Evolutionary conservation across 345 rosid species (phyloP), one percentile per base, ranked within the genome.

Genomic region (Physaria fendleri): DNA sequence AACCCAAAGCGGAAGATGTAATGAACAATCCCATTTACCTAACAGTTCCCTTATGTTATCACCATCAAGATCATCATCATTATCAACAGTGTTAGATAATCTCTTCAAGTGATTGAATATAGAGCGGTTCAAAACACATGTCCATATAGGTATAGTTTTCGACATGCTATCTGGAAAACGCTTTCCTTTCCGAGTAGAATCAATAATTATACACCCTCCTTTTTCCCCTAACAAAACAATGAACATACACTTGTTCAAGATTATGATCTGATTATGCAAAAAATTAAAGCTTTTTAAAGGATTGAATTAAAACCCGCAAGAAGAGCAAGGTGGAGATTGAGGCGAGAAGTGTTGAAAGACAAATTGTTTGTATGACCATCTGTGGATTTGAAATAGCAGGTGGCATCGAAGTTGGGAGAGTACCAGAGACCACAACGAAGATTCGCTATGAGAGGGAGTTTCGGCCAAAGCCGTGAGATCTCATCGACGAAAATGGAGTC

Each of bases 391-490:
- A 85, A 92, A 78, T 92, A 88, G 51, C 98, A 88, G n/a, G 90
- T 76, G 59, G 82, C 75, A 5, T 81, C 71, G 71, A 85, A 85
- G 18, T 48, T 65, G 17, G 80, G 41, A 8, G 85, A 81, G 79
- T 92, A 92, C 98, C 98, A 92, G 64, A 88, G 88, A 38, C 98
- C 98, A 67, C 98, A 92, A 1, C 98, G 98, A 40, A 92, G 88
- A 51, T 92, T 92, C 4, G 95, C 88, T 2, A 92, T 48, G 39
- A 85, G 80, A 63, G 90, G 95, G 32, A 92, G 88, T 12, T 79
- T 75, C 0, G 96, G 88, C 98, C 98, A 91, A 11, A 91, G 59
- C 79, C 80, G 86, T 1, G 83, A 64, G 62, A 91, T 88, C 78
- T 91, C 98, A 4, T 77, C 74, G n/a, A 91, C 83, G 43, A 91